Percentiles rank a stretch among this genome's conserved stretches.
Conservation (phyloP, 179 eudicot species). For the Silene coronaria region DNA sequence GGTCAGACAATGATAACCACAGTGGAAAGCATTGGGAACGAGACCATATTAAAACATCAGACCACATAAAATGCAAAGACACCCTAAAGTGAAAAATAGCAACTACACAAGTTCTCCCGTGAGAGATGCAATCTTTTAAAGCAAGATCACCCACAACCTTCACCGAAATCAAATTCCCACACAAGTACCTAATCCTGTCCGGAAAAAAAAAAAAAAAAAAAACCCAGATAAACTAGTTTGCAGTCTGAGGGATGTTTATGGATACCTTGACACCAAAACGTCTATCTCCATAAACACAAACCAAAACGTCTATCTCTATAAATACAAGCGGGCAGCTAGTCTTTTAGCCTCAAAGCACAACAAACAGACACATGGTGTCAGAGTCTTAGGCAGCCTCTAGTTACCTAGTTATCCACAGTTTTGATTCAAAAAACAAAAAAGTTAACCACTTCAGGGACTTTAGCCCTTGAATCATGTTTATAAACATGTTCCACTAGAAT, state of each 20-base stretch:
- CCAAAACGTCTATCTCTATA: neutral
- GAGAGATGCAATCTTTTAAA: no score
- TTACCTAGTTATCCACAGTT: neutral
- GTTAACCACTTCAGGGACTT: neutral
- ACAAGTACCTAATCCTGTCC: neutral
- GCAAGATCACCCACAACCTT: no score
- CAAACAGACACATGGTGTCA: neutral
- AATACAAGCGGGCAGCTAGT: neutral
- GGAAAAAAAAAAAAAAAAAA: no score
- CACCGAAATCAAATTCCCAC: no score
- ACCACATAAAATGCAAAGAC: neutral
- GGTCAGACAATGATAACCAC: neutral
- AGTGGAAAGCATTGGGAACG: neutral
- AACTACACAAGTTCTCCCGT: no score
- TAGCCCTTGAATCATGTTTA: neutral
- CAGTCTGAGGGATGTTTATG: neutral
- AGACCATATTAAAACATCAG: neutral
- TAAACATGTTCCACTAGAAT: neutral
- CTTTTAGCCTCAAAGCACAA: neutral
- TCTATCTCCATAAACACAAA: neutral
- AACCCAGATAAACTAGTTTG: neutral
- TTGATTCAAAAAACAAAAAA: no score
- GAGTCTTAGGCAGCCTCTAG: neutral
- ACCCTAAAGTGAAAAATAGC: neutral
- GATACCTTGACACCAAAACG: neutral